Evolutionary conservation across 1,284 basidiomycete genomes (phyloP), one percentile per base, ranked within the genome.

Genomic region (Fistulinella cinereoalba): DNA sequence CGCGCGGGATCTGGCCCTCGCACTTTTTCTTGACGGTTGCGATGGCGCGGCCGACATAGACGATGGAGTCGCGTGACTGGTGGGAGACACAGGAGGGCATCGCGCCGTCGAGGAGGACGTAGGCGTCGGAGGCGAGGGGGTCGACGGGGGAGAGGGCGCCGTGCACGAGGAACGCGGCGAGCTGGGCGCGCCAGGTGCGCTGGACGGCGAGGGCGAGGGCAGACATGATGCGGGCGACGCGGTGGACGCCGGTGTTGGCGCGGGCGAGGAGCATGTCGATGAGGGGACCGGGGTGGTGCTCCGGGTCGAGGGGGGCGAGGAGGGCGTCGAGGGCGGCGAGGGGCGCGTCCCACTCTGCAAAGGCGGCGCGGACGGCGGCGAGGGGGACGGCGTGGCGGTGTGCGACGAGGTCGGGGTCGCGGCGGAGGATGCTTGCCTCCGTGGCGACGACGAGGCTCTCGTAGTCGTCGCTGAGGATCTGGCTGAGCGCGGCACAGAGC

Each of bases 41-140:
- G 25, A 95, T 83, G 3, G 93, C 92, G 25, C 91, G 79, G 0
- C 92, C 93, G 28, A 95, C 80, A 61, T 95, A 95, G 2, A 82
- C 70, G 46, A 96, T 91, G 7, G 90, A 91, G 47, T 92, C 88
- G 48, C 78, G 77, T 6, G 88, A 82, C 39, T 83, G 79, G 2
- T 68, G 56, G 2, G 85, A 84, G 18, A 95, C 75, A 48, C 85
- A 88, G 1, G 80, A 75, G 1, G 92, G 92, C 39, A 92, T 75
- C 3, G 87, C 74, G 2, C 82, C 83, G 2, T 81, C 75, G 43
- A 83, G 59, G 36, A 82, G 75, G 8, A 57, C 64, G 59, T 76
- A 83, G 41, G 73, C 74, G 49, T 73, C 75, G 46, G 75, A 80
- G 21, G 74, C 80, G 34, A 83, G 69, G 39, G 80, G 80, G 53